Conservation (phyloP, 345 rosid species). For the Eucalyptus melliodora region DNA sequence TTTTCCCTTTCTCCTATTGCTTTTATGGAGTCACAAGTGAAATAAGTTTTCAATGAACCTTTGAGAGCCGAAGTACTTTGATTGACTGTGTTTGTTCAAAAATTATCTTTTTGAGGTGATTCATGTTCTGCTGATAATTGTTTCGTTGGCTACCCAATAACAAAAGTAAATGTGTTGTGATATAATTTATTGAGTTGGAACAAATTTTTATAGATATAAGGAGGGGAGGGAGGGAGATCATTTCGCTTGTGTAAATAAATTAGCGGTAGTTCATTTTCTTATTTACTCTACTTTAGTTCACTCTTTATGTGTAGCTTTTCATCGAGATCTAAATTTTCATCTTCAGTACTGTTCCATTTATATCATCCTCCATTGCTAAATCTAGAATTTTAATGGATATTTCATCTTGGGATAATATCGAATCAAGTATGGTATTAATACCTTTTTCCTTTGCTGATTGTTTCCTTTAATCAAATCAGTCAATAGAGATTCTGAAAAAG, state of each 20-base stretch:
- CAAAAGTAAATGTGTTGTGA: neutral
- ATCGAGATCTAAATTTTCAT: neutral
- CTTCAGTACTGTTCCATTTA: neutral
- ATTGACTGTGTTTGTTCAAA: neutral
- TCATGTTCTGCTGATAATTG: neutral
- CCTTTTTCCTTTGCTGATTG: neutral
- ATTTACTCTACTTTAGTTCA: neutral
- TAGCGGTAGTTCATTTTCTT: neutral
- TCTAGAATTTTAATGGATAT: neutral
- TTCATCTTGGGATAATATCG: neutral
- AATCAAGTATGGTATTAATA: neutral
- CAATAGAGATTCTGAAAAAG: constrained; percentile 90
- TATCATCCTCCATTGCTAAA: neutral
- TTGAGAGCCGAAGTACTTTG: neutral
- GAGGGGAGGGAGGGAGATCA: neutral
- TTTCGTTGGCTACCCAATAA: neutral
- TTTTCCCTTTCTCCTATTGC: neutral
- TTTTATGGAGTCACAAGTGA: neutral
- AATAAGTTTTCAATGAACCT: neutral
- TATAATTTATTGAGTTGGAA: neutral
- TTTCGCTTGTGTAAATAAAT: neutral
- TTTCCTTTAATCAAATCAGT: constrained; percentile 17
- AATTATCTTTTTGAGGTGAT: neutral
- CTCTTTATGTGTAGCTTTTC: neutral
- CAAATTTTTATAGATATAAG: neutral